Evolutionary conservation across 2,329 filamentous ascomycete species (phyloP).

Genomic region (Ophiostoma populinum): DNA sequence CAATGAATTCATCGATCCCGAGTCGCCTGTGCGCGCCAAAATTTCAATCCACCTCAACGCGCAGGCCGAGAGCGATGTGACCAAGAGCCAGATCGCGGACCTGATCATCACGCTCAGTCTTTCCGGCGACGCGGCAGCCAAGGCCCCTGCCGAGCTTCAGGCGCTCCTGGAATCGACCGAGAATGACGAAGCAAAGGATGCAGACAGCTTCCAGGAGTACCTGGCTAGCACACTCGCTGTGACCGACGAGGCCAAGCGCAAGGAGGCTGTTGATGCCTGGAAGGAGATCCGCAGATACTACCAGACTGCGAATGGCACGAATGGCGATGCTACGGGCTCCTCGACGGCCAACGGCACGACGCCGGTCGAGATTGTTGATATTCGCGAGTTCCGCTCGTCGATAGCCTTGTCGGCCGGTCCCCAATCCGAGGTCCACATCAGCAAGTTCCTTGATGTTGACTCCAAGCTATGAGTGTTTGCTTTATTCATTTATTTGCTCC

Average conservation of each 20-base stretch:
- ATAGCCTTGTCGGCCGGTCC: slow-evolving; percentile 58
- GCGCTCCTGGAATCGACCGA: slow-evolving; percentile 18
- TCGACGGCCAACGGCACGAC: slow-evolving; percentile 30
- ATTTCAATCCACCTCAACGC: slow-evolving; percentile 70
- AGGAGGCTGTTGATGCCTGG: slow-evolving; percentile 22
- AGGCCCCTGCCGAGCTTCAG: slow-evolving; percentile 19
- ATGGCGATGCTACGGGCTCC: slow-evolving; percentile 17
- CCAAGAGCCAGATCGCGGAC: slow-evolving; percentile 23
- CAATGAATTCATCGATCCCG: slow-evolving; percentile 54
- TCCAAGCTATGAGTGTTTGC: slow-evolving; percentile 49
- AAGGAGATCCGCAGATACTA: slow-evolving; percentile 17
- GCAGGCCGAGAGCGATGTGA: slow-evolving; percentile 37
- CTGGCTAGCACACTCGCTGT: slow-evolving; percentile 29
- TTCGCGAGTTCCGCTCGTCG: slow-evolving; percentile 62
- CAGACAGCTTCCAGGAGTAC: slow-evolving; percentile 32
- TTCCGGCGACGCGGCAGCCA: slow-evolving; percentile 15
- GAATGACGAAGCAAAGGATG: slow-evolving; percentile 30
- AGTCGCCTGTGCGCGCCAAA: slow-evolving; percentile 61
- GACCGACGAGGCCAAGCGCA: slow-evolving; percentile 27
- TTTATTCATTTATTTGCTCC: too few relatives aligned
- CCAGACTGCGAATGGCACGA: slow-evolving; percentile 16
- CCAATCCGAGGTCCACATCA: slow-evolving; percentile 54
- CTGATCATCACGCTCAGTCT: slow-evolving; percentile 21
- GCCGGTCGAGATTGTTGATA: slow-evolving; percentile 54
- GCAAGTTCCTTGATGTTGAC: slow-evolving; percentile 71